Evolutionary conservation across 805 yeast genomes (phyloP).

Genomic region (Cyberlindnera samutprakarnensis): DNA sequence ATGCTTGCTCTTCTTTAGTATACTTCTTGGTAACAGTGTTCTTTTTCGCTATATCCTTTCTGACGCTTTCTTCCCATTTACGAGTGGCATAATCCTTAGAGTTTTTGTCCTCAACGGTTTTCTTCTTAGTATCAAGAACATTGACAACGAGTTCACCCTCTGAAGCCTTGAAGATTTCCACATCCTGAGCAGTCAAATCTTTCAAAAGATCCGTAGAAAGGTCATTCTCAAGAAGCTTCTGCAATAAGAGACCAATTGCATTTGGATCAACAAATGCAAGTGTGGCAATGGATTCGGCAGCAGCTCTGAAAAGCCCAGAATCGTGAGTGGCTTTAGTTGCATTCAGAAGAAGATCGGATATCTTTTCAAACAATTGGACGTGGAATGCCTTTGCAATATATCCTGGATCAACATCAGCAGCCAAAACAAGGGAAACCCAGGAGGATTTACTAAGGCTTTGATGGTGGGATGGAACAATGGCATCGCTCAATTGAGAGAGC

Average conservation of each 20-base stretch:
- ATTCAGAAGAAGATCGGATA: constrained; percentile 15
- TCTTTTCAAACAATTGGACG: constrained; percentile 14
- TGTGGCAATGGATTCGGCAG: constrained; percentile 39
- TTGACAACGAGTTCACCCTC: constrained; percentile 69
- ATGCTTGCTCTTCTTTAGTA: constrained; percentile 67
- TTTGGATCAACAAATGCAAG: constrained; percentile 55
- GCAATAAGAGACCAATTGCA: constrained; percentile 43
- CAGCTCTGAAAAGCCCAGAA: constrained; percentile 41
- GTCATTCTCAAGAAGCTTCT: constrained; percentile 34
- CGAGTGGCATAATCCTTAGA: constrained; percentile 77
- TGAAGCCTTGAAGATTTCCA: constrained; percentile 57
- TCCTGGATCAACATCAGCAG: constrained; percentile 60
- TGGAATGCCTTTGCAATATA: constrained; percentile 33
- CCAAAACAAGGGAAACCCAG: constrained; percentile 74
- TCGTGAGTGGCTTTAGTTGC: constrained; percentile 16
- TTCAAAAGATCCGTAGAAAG: constrained; percentile 21
- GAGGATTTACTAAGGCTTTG: constrained; percentile 33
- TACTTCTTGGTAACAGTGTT: constrained; percentile 44
- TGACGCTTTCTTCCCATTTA: constrained; percentile 84
- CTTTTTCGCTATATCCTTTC: constrained; percentile 63
- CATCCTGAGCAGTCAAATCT: constrained; percentile 38
- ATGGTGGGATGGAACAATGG: constrained; percentile 40
- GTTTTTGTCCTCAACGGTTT: constrained; percentile 52
- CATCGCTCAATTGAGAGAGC: constrained; percentile 28
- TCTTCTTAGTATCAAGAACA: constrained; percentile 42